Conservation (phyloP, 768 basidiomycete species). For the Tylopilus intermedius region DNA sequence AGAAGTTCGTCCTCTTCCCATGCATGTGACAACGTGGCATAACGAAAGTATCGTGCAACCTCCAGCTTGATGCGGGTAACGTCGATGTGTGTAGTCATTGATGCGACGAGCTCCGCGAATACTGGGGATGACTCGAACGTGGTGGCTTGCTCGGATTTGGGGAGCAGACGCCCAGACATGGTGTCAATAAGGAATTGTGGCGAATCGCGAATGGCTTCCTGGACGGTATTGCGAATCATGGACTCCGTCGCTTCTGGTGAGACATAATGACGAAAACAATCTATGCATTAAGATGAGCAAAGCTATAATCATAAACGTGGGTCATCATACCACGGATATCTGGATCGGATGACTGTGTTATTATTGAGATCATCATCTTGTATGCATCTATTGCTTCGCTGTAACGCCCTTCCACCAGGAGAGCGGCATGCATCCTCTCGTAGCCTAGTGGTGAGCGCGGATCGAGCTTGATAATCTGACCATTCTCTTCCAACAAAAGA, state of each 20-base stretch:
- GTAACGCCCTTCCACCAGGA: neutral
- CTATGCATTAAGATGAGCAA: neutral
- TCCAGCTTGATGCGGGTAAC: neutral
- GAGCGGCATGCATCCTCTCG: neutral
- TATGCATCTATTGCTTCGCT: neutral
- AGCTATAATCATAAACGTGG: neutral
- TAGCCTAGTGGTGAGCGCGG: neutral
- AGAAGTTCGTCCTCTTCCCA: neutral
- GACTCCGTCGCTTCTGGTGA: neutral
- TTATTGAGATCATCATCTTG: neutral
- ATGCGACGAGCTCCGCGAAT: neutral
- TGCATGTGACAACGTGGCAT: neutral
- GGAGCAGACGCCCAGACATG: neutral
- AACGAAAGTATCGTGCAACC: neutral
- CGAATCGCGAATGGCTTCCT: neutral
- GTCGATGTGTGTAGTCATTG: neutral
- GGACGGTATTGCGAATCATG: neutral
- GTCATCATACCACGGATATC: neutral
- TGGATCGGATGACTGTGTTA: neutral
- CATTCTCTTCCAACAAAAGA: neutral
- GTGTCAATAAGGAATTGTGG: neutral
- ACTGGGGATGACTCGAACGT: neutral
- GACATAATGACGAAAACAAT: neutral
- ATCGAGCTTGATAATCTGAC: neutral
- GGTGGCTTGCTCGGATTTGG: neutral